Evolutionary conservation across 352 stramenopile species (phyloP).

Genomic region (Phytopythium vexans): DNA sequence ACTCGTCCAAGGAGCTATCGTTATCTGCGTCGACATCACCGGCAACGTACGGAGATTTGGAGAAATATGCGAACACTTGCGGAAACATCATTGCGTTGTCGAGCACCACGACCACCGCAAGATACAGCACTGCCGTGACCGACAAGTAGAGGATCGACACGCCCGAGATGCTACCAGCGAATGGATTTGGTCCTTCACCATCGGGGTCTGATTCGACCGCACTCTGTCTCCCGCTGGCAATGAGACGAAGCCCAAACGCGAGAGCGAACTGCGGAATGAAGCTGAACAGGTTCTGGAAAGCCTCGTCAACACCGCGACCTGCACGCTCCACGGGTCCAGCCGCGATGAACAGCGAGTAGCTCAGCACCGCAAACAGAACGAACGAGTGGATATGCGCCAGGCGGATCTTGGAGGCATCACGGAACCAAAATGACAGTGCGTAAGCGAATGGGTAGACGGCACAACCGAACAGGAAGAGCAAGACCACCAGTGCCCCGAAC

Average conservation of each 20-base stretch:
- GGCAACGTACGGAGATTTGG: not conserved
- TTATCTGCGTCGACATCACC: not conserved
- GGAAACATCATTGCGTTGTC: conserved; percentile 14
- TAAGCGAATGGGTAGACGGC: conserved; percentile 18
- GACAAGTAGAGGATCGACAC: conserved; percentile 40
- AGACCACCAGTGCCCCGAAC: conserved; percentile 9
- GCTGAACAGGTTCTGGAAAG: conserved; percentile 14
- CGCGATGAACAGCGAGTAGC: conserved; percentile 11
- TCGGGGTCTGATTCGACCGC: not conserved
- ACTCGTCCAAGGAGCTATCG: not conserved
- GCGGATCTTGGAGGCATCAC: not conserved
- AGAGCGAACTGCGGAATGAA: conserved; percentile 25
- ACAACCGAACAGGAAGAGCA: conserved; percentile 18
- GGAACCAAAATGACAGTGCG: conserved; percentile 12
- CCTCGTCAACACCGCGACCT: not conserved
- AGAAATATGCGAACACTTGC: too few species aligned
- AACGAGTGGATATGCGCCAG: conserved; percentile 10
- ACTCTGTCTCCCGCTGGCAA: conserved; percentile 4
- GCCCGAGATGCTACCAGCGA: conserved; percentile 7
- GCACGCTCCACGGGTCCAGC: not conserved
- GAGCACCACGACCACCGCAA: conserved; percentile 28
- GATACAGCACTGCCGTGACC: conserved; percentile 37
- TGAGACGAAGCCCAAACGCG: conserved; percentile 11
- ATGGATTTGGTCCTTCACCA: conserved; percentile 5
- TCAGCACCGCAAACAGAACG: conserved; percentile 13